Conservation (phyloP, 2,329 filamentous ascomycete species). For the Ciborinia camelliae region DNA sequence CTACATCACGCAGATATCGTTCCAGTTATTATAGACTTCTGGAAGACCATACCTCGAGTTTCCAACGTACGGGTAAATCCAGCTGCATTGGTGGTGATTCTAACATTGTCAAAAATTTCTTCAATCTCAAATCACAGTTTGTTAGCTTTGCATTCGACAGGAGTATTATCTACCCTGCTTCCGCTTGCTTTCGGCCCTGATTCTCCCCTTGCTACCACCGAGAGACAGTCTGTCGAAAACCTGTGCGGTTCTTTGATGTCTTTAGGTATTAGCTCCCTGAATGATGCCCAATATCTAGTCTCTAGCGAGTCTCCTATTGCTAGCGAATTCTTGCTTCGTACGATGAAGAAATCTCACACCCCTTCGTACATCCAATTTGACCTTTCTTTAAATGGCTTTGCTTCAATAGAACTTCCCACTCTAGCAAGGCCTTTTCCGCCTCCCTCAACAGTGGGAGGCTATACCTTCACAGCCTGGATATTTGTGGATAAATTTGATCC, state of each 20-base stretch:
- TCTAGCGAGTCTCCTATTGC: slow-evolving; percentile 50
- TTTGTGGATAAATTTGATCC: slow-evolving; percentile 83
- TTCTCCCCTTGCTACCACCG: slow-evolving; percentile 50
- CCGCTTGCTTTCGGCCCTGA: slow-evolving; percentile 55
- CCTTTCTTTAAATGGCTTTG: slow-evolving; percentile 79
- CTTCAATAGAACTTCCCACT: slow-evolving; percentile 85
- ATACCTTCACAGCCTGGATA: slow-evolving; percentile 88
- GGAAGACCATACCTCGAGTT: slow-evolving; percentile 57
- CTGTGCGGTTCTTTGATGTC: slow-evolving; percentile 68
- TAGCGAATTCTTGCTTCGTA: slow-evolving; percentile 69
- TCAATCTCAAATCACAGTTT: slow-evolving; percentile 70
- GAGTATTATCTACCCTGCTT: slow-evolving; percentile 65
- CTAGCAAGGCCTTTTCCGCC: slow-evolving; percentile 84
- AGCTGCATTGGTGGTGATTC: slow-evolving; percentile 60
- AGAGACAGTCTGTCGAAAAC: slow-evolving; percentile 58
- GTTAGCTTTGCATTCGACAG: slow-evolving; percentile 67
- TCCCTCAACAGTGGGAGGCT: slow-evolving; percentile 68
- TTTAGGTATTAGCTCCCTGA: slow-evolving; percentile 74
- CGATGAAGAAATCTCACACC: slow-evolving; percentile 69
- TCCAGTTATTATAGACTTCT: slow-evolving; percentile 59
- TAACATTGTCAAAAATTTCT: slow-evolving; percentile 41
- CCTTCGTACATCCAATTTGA: slow-evolving; percentile 94
- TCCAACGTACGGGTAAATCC: slow-evolving; percentile 46
- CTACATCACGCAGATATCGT: slow-evolving; percentile 62
- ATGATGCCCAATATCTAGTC: slow-evolving; percentile 75